A percentile compares a stretch with the other conserved stretches of the same genome.
These are phyloP conservation scores for Hypsizygus ulmarius DNA, from an alignment of 1,284 basidiomycete species.

Conservation along the genomic window DNA sequence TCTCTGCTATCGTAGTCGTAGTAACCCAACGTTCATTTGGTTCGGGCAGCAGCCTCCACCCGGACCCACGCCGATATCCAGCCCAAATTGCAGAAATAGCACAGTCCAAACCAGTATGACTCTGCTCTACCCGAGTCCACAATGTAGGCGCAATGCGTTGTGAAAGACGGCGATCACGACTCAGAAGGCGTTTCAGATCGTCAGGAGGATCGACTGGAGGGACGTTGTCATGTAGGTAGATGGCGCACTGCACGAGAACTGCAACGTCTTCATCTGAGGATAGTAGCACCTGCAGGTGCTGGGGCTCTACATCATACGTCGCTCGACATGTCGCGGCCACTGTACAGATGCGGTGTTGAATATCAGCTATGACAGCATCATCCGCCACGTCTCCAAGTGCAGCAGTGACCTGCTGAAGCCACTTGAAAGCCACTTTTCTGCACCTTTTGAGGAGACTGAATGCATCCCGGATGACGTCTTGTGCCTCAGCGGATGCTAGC, in stretches of 20 bases:
- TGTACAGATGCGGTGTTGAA: constrained; percentile 30
- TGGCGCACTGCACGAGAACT: constrained; percentile 33
- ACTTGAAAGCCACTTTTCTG: constrained; percentile 32
- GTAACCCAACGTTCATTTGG: constrained; percentile 39
- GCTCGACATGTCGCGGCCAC: constrained; percentile 37
- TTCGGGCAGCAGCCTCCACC: constrained; percentile 28
- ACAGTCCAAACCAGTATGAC: constrained; percentile 24
- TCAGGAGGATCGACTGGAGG: constrained; percentile 4
- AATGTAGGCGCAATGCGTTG: constrained; percentile 25
- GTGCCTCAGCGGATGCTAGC: constrained; percentile 24
- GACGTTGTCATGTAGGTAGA: constrained; percentile 32
- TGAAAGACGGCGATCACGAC: constrained; percentile 23
- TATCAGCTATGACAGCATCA: constrained; percentile 19
- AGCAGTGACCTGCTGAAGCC: constrained; percentile 32
- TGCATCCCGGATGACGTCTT: constrained; percentile 9
- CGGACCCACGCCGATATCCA: constrained; percentile 26
- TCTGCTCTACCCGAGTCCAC: constrained; percentile 7
- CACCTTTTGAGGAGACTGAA: constrained; percentile 15
- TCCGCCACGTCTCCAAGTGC: constrained; percentile 23
- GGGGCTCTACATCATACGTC: constrained; percentile 37
- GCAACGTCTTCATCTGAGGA: constrained; percentile 24
- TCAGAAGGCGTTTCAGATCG: constrained; percentile 22
- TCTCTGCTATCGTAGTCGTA: constrained; percentile 19
- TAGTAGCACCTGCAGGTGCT: constrained; percentile 21
- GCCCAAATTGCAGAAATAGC: constrained; percentile 38